A percentile compares a stretch with the other conserved stretches of the same genome.
phyloP scores from a whole-genome alignment of 768 basidiomycete genomes.

The Podaxis carcinomalis region DNA sequence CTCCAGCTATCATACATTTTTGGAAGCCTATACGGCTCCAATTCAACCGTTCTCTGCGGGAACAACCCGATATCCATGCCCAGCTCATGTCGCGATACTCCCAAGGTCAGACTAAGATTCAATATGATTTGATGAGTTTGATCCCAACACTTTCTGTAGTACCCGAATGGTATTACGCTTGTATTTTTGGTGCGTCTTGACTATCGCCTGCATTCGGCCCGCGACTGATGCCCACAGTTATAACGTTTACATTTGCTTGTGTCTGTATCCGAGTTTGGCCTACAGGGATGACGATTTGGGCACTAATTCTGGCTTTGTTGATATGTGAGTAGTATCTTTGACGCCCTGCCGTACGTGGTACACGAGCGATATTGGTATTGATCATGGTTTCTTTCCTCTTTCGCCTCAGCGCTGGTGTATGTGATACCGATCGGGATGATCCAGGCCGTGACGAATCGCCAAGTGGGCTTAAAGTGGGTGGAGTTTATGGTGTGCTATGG shows the following conservation, averaged over 20 bases:
- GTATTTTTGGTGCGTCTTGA: constrained; percentile 36
- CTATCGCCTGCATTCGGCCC: neutral
- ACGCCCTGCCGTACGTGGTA: neutral
- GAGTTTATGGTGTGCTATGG: neutral
- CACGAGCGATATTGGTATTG: neutral
- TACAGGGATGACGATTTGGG: constrained; percentile 68
- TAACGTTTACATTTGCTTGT: constrained; percentile 59
- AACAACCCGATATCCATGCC: constrained; percentile 58
- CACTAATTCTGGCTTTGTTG: constrained; percentile 47
- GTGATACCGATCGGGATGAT: constrained; percentile 78
- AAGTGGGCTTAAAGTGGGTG: constrained; percentile 51
- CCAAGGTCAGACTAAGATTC: constrained; percentile 27
- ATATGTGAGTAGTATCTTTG: constrained; percentile 28
- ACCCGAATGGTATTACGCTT: constrained; percentile 60
- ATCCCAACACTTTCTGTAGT: constrained; percentile 29
- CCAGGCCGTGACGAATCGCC: constrained; percentile 77
- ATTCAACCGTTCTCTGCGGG: constrained; percentile 44
- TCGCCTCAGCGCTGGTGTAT: constrained; percentile 43
- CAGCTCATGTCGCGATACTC: constrained; percentile 55
- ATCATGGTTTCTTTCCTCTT: neutral
- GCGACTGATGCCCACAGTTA: constrained; percentile 21
- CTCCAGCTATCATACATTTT: constrained; percentile 45
- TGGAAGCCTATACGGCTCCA: constrained; percentile 53
- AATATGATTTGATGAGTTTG: neutral
- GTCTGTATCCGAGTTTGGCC: constrained; percentile 61